Percentiles rank a stretch among this genome's conserved stretches.
phyloP scores from a whole-genome alignment of 2,329 filamentous ascomycete genomes.

The Metarhizium guizhouense region DNA sequence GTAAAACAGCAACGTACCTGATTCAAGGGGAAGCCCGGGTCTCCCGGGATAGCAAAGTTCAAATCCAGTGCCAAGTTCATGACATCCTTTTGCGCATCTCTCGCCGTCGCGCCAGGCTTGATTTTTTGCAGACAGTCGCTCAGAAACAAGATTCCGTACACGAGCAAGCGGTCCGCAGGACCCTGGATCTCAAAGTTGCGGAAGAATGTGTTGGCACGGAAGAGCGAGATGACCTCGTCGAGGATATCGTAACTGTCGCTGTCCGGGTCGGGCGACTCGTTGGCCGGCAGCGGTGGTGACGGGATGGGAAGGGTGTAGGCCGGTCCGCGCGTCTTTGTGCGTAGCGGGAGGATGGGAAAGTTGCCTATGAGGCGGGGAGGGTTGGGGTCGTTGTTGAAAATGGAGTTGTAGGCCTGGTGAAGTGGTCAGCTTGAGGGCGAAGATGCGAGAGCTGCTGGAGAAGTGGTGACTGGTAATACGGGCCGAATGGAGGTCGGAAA shows the following conservation, averaged over 20 bases:
- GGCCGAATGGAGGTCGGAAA: not conserved
- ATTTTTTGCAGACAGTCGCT: conserved; percentile 87
- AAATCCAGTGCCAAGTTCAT: conserved; percentile 84
- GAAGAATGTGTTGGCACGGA: conserved; percentile 98
- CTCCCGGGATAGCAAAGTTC: conserved; percentile 90
- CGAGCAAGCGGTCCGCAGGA: conserved; percentile 83
- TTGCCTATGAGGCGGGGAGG: conserved; percentile 62
- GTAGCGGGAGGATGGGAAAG: conserved; percentile 88
- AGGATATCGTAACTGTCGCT: conserved; percentile 92
- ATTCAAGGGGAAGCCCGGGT: conserved; percentile 87
- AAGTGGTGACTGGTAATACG: not conserved
- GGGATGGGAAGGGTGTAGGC: conserved; percentile 70
- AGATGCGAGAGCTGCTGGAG: not conserved
- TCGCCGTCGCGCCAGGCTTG: conserved; percentile 58
- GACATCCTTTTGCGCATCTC: conserved; percentile 61
- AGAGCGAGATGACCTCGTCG: conserved; percentile 85
- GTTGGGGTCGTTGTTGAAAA: conserved; percentile 80
- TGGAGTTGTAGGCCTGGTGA: conserved; percentile 85
- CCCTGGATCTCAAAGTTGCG: conserved; percentile 99
- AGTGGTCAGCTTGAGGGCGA: conserved; percentile 5
- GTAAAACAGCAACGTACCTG: conserved; percentile 45
- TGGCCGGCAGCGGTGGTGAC: conserved; percentile 45
- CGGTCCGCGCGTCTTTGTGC: conserved; percentile 91
- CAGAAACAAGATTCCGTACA: conserved; percentile 94
- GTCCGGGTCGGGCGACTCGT: conserved; percentile 68